Evolutionary conservation across 2,329 filamentous ascomycete genomes (phyloP).

Genomic region (Colletotrichum chrysophilum): DNA sequence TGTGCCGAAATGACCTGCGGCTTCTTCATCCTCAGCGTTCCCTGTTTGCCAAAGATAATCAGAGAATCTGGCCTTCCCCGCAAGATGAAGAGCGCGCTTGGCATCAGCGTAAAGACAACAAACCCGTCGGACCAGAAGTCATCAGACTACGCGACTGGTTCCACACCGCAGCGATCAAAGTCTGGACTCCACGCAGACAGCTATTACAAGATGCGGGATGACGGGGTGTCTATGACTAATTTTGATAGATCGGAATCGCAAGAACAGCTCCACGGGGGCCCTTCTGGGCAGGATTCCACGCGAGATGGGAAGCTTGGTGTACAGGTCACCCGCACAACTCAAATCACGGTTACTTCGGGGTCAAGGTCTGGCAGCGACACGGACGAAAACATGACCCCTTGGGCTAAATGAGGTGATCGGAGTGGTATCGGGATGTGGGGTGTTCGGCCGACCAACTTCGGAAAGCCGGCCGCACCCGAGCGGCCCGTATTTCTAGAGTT

Average conservation of each 20-base stretch:
- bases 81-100: background rate
- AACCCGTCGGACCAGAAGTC: background rate
- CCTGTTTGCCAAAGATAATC: conserved; percentile 42
- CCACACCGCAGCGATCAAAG: background rate
- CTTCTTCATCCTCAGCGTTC: conserved; percentile 46
- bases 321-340: background rate
- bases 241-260: background rate
- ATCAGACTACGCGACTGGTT: background rate
- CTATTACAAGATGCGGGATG: background rate
- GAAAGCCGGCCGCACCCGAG: background rate
- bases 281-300: background rate
- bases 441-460: background rate
- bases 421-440: background rate
- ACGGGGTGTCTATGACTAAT: background rate
- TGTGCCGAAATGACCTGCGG: conserved; percentile 49
- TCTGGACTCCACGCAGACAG: background rate
- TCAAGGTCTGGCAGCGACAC: background rate
- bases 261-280: background rate
- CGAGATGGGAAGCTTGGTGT: background rate
- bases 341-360: background rate
- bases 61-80: background rate
- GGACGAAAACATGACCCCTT: background rate
- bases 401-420: background rate
- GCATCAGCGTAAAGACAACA: background rate
- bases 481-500: background rate